Evolutionary conservation across 108 stramenopile genomes (phyloP).

Genomic region (Skeletonema potamos): DNA sequence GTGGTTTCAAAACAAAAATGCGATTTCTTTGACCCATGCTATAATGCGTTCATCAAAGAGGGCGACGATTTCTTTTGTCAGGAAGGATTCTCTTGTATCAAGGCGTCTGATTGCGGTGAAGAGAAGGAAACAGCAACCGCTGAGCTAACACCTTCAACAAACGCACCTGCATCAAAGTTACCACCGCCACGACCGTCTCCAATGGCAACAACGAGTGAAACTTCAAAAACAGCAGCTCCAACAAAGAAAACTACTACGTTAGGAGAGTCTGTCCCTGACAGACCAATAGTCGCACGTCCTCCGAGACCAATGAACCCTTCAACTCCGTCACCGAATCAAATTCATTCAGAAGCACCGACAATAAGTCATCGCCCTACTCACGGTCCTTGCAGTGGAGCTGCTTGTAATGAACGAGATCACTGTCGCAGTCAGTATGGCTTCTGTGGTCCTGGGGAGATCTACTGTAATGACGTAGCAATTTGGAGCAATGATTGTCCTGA

Average conservation of each 20-base stretch:
- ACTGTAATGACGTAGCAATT: conserved; percentile 33
- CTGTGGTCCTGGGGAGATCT: conserved; percentile 41
- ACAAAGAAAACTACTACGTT: background rate
- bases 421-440: conserved; percentile 41
- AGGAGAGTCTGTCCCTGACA: background rate
- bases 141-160: background rate
- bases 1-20: conserved; percentile 35
- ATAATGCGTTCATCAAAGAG: conserved; percentile 23
- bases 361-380: conserved; percentile 7
- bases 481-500: conserved; percentile 44
- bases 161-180: background rate
- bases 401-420: conserved; percentile 18
- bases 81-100: conserved; percentile 23
- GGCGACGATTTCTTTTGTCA: conserved; percentile 42
- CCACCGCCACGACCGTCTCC: conserved; percentile 2
- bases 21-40: conserved; percentile 33
- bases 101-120: conserved; percentile 13
- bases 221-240: background rate
- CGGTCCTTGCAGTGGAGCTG: conserved; percentile 29
- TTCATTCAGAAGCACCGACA: conserved; percentile 4
- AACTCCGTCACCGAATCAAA: background rate
- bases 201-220: background rate
- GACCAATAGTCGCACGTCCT: background rate
- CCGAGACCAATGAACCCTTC: background rate
- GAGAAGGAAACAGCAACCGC: background rate